Percentiles rank a stretch among this genome's conserved stretches.
Conservation (phyloP, 108 stramenopile genomes). For the Aurantiochytrium sp. region DNA sequence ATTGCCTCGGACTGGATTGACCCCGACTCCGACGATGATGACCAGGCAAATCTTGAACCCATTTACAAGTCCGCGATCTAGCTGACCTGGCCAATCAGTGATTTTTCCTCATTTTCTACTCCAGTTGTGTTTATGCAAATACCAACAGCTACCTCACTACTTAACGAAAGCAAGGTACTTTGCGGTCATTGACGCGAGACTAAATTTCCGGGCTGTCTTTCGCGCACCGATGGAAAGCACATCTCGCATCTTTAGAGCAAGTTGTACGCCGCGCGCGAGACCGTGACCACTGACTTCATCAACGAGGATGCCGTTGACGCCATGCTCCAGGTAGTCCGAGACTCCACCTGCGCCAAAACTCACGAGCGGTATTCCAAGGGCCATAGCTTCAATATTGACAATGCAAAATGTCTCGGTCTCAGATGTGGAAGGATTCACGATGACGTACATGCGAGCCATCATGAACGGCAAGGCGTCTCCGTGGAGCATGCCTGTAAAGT, state of each 20-base stretch:
- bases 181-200: not conserved
- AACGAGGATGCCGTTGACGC: not conserved
- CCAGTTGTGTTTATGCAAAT: not conserved
- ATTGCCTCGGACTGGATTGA: not conserved
- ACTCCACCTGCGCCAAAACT: slow-evolving; percentile 48
- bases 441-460: slow-evolving; percentile 21
- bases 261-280: not conserved
- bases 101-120: not conserved
- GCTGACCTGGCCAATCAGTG: not conserved
- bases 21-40: not conserved
- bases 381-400: slow-evolving; percentile 47
- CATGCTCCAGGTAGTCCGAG: slow-evolving; percentile 26
- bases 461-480: not conserved
- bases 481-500: slow-evolving; percentile 26
- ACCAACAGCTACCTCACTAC: not conserved
- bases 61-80: not conserved
- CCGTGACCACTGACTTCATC: not conserved
- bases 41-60: not conserved
- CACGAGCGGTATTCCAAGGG: slow-evolving; percentile 33
- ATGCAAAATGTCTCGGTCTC: slow-evolving; percentile 49
- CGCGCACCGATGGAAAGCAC: not conserved
- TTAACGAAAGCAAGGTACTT: not conserved
- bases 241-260: not conserved
- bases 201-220: not conserved
- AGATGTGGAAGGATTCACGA: slow-evolving; percentile 41